These are phyloP conservation scores for Skeletonema menzelii DNA, from an alignment of 108 stramenopile genomes.

Conservation along the genomic window DNA sequence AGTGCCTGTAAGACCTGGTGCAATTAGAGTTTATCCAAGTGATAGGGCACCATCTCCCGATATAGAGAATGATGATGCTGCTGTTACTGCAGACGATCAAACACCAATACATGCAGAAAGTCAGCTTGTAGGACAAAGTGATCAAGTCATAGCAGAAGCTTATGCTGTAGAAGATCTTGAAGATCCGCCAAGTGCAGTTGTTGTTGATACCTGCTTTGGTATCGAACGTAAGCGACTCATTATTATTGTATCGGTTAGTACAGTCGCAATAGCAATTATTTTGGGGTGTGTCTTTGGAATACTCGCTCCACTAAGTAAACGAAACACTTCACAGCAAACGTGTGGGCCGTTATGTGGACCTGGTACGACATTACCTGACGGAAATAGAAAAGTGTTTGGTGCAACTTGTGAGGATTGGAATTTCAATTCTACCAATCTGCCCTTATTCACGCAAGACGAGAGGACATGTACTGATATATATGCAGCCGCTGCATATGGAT, in stretches of 20 bases:
- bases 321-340: background rate
- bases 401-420: background rate
- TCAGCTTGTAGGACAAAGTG: background rate
- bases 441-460: too few relatives aligned
- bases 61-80: background rate
- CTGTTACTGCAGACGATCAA: background rate
- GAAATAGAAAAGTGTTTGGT: background rate
- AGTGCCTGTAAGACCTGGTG: background rate
- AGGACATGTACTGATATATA: background rate
- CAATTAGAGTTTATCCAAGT: background rate
- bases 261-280: background rate
- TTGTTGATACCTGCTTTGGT: background rate
- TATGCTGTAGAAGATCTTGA: background rate
- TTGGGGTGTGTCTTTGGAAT: background rate
- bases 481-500: background rate
- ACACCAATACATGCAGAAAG: background rate
- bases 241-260: background rate
- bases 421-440: background rate
- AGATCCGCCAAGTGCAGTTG: background rate
- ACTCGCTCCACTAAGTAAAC: background rate
- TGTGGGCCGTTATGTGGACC: background rate
- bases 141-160: background rate
- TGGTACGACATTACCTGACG: background rate
- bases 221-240: background rate
- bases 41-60: background rate